Percentiles rank a stretch among this genome's conserved stretches.
These are phyloP conservation scores for Penicillium salamii DNA, from an alignment of 495 filamentous ascomycete species.

Conservation along the genomic window DNA sequence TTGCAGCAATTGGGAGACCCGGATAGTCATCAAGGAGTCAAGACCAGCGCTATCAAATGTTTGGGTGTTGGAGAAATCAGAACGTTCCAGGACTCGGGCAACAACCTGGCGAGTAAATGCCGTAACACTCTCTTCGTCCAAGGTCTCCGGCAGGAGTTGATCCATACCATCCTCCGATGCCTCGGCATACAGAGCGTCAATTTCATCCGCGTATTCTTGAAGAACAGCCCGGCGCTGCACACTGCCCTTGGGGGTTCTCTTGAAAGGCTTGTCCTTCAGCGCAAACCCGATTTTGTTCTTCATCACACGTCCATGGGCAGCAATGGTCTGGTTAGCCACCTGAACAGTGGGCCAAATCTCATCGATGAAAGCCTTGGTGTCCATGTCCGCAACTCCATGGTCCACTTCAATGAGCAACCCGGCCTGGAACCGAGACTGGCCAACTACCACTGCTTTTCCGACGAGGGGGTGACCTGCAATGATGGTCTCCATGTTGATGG, in stretches of 20 bases:
- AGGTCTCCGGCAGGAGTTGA: constrained; percentile 6
- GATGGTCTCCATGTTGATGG: constrained; percentile 31
- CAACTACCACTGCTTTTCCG: constrained; percentile 30
- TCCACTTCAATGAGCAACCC: constrained; percentile 35
- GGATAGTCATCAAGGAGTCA: constrained; percentile 36
- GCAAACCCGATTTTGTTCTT: constrained; percentile 32
- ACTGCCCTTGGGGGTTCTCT: constrained; percentile 52
- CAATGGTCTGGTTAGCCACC: constrained; percentile 43
- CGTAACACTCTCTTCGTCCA: constrained; percentile 7
- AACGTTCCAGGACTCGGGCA: constrained; percentile 10
- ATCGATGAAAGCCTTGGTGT: constrained; percentile 29
- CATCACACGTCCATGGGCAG: constrained; percentile 23
- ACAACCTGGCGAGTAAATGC: constrained; percentile 8
- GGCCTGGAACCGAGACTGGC: constrained; percentile 32
- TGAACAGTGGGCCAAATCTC: constrained; percentile 45
- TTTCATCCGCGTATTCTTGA: constrained; percentile 25
- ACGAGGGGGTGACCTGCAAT: constrained; percentile 29
- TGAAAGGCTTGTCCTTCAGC: constrained; percentile 49
- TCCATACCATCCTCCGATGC: constrained; percentile 13
- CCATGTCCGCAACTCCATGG: constrained; percentile 12
- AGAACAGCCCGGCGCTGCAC: constrained; percentile 25
- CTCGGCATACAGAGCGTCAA: constrained; percentile 25
- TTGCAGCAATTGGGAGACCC: constrained; percentile 21
- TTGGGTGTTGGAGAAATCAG: constrained; percentile 11
- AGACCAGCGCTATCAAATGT: constrained; percentile 27